Evolutionary conservation across 768 basidiomycete species (phyloP), one percentile per base, ranked within the genome.

Genomic region (Tylopilus balloui): DNA sequence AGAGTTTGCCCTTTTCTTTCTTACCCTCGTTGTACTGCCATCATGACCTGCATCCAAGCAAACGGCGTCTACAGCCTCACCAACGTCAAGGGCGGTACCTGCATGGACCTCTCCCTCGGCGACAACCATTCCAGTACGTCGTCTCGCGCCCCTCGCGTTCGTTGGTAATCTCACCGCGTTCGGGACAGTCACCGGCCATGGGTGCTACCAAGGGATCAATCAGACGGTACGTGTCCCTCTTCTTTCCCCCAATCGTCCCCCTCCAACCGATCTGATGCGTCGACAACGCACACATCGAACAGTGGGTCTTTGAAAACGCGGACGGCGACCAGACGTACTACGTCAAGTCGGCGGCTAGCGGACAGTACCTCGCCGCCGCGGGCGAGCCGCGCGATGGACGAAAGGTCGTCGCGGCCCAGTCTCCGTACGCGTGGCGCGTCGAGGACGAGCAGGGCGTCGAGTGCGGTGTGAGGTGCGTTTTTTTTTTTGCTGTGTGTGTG

Each of bases 21-120:
- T 3, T 7, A 8, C 12, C 17, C 3, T 3, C 15, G 15, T n/a
- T 28, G 2, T 31, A 36, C 17, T 15, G n/a, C n/a, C 12, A 32
- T 0, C 21, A 66, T 68, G 66, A 9, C 57, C 31, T 29, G 14
- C 56, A 52, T 75, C 42, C 59, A 68, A 52, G 56, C 50, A 14
- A 75, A 77, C 17, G 47, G 31, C 14, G 69, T 57, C 0, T 83
- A 78, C 66, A 69, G 55, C 28, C 70, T 84, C 55, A 67, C 60
- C 34, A 84, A 84, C 63, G 71, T 64, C 57, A 74, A 79, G 63
- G 68, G 73, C 8, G 73, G 72, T 3, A 83, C 76, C 5, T 77
- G 72, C 23, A 53, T 81, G 21, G 80, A 84, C 56, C 70, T 83
- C 48, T 83, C 81, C 15, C 79, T 74, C 3, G 67, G 50, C 8